Percentiles rank a stretch among this genome's conserved stretches.
Evolutionary conservation across 2,329 filamentous ascomycete species (phyloP).

Genomic region (Apiospora hydei): DNA sequence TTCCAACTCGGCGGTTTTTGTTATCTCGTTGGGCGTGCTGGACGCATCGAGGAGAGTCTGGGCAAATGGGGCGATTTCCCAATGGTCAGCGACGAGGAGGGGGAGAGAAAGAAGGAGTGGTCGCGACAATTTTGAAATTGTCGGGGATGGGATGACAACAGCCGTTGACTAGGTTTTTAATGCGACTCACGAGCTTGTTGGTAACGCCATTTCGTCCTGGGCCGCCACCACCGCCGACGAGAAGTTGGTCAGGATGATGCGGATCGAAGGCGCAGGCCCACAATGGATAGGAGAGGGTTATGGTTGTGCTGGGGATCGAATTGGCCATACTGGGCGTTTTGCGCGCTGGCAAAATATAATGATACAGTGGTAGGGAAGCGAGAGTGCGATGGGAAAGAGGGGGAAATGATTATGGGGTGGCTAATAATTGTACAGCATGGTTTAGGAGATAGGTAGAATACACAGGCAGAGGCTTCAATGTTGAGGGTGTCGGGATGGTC

Average conservation of each 20-base stretch:
- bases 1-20: conserved; percentile 74
- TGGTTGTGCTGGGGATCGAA: conserved; percentile 60
- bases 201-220: conserved; percentile 80
- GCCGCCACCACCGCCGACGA: conserved; percentile 89
- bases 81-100: conserved; percentile 21
- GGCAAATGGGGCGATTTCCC: conserved; percentile 25
- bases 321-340: conserved; percentile 36
- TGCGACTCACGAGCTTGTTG: conserved; percentile 78
- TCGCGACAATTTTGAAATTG: conserved; percentile 22
- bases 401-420: too few relatives aligned
- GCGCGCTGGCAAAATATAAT: not conserved
- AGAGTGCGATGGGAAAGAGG: not conserved
- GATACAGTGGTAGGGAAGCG: not conserved
- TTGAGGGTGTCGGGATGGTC: conserved; percentile 1
- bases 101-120: not conserved
- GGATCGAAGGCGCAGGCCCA: conserved; percentile 91
- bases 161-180: not conserved
- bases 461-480: not conserved
- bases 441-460: conserved; percentile 3
- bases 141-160: conserved; percentile 3
- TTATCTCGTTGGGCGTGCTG: conserved; percentile 63
- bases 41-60: conserved; percentile 78
- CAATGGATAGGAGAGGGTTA: conserved; percentile 80
- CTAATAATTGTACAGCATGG: conserved; percentile 9
- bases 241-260: conserved; percentile 74